A percentile compares a stretch with the other conserved stretches of the same genome.
Evolutionary conservation across 306 rosid species (phyloP).

Genomic region (Gleditsia sinensis): DNA sequence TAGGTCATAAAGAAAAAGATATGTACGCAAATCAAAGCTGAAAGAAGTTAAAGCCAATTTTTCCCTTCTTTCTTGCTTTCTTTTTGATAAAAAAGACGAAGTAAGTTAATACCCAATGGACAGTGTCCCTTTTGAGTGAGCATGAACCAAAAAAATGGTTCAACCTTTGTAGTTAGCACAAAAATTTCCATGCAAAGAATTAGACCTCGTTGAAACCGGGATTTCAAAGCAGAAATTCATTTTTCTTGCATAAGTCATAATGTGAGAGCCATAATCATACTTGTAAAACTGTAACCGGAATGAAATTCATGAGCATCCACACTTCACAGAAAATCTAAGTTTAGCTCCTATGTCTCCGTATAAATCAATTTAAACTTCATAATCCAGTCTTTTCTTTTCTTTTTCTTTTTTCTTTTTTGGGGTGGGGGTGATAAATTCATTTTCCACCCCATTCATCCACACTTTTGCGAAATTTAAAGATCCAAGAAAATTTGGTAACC

Average conservation of each 20-base stretch:
- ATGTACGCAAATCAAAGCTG: neutral
- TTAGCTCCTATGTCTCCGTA: neutral
- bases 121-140: neutral
- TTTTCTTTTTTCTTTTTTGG: too few species aligned
- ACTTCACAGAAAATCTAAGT: neutral
- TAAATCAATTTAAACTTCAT: neutral
- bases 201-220: neutral
- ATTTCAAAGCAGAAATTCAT: neutral
- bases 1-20: neutral
- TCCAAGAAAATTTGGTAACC: slow-evolving; percentile 38
- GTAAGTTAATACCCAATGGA: neutral
- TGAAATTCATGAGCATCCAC: neutral
- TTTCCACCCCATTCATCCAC: neutral
- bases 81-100: too few species aligned
- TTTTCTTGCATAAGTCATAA: neutral
- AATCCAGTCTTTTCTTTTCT: neutral
- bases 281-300: neutral
- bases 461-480: neutral
- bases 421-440: neutral
- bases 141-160: neutral
- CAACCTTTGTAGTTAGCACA: neutral
- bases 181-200: neutral
- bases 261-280: neutral
- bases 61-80: too few species aligned
- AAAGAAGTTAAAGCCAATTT: neutral